Evolutionary conservation across 306 rosid genomes (phyloP).

Genomic region (Datisca glomerata): DNA sequence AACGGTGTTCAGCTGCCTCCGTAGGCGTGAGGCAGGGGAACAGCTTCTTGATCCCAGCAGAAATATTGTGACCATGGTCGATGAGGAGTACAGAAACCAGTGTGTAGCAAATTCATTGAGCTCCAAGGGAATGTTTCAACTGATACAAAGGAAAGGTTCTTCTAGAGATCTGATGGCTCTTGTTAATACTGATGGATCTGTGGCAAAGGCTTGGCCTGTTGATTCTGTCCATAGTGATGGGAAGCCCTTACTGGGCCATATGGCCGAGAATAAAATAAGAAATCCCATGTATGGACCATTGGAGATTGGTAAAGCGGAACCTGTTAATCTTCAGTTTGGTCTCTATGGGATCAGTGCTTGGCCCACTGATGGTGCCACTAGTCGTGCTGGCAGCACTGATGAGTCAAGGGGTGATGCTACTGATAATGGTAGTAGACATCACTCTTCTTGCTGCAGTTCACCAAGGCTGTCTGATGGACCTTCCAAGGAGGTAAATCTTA

Average conservation of each 20-base stretch:
- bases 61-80: constrained; percentile 66
- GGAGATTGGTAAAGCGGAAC: constrained; percentile 61
- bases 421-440: constrained; percentile 68
- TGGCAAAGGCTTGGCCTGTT: constrained; percentile 97
- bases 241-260: constrained; percentile 44
- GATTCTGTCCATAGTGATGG: constrained; percentile 57
- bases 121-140: constrained; percentile 92
- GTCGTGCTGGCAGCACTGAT: constrained; percentile 81
- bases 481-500: constrained; percentile 60
- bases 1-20: constrained; percentile 88
- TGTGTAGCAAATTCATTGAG: constrained; percentile 78
- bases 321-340: constrained; percentile 93
- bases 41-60: constrained; percentile 60
- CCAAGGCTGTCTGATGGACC: constrained; percentile 70
- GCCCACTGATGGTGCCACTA: constrained; percentile 86
- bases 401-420: constrained; percentile 75
- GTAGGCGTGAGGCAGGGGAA: constrained; percentile 82
- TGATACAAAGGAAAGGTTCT: constrained; percentile 90
- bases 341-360: constrained; percentile 91
- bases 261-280: constrained; percentile 31
- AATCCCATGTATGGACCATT: constrained; percentile 46
- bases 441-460: constrained; percentile 86
- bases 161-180: constrained; percentile 82
- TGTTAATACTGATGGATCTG: constrained; percentile 85
- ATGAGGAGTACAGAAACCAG: constrained; percentile 91